A percentile compares a stretch with the other conserved stretches of the same genome.
Evolutionary conservation across 2,329 filamentous ascomycete species (phyloP).

Genomic region (Colletotrichum sp.): DNA sequence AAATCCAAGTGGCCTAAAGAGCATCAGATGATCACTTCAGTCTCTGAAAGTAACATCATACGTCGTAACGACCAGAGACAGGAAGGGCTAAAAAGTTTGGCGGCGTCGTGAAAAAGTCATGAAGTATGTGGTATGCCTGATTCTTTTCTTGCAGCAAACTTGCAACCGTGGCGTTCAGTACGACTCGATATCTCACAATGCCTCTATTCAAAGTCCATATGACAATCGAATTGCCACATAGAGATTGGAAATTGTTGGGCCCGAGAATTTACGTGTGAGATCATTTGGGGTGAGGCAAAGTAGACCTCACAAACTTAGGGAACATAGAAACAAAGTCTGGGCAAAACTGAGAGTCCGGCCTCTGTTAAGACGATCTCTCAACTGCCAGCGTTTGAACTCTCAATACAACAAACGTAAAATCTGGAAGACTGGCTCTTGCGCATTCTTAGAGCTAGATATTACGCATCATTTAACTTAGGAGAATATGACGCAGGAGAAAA

Average conservation of each 20-base stretch:
- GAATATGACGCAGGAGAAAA: not conserved
- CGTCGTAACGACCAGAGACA: not conserved
- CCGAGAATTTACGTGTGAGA: not conserved
- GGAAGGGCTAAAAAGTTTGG: fast-evolving
- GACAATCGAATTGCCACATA: not conserved
- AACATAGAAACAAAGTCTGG: too few species aligned
- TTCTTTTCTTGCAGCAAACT: not conserved
- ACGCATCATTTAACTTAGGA: fast-evolving
- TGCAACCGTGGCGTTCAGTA: too few species aligned
- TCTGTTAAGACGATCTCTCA: too few species aligned
- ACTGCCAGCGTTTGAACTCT: too few species aligned
- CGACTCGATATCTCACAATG: too few species aligned
- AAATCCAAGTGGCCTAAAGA: not conserved
- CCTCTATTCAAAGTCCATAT: not conserved
- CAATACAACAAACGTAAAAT: not conserved
- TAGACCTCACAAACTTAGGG: too few species aligned
- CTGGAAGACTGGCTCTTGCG: not conserved
- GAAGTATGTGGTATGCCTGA: too few species aligned
- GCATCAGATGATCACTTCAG: not conserved
- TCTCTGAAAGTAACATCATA: too few species aligned
- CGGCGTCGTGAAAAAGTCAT: not conserved
- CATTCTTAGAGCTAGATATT: not conserved
- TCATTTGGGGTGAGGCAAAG: too few species aligned
- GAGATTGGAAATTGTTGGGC: not conserved
- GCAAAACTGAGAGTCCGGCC: too few species aligned